Evolutionary conservation across 228 moss, liverwort and hornwort species (phyloP), one percentile per base, ranked within the genome.

Genomic region (Sphagnum magellanicum): DNA sequence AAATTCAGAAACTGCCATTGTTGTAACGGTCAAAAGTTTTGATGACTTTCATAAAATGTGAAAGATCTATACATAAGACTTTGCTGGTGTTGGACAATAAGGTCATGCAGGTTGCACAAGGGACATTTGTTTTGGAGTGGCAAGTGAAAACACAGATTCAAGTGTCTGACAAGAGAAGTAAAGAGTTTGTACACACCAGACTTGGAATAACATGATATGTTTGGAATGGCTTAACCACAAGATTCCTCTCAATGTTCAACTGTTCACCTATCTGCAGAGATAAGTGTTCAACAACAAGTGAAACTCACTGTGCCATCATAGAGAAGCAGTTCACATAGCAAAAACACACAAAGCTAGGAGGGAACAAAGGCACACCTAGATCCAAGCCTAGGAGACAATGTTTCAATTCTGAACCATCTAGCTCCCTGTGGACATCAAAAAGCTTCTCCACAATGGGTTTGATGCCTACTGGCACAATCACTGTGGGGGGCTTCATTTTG

Each of bases 351-450:
- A 50, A 46, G 47, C 9, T 47, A 69, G 14, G 51, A 6, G 8
- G 65, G 4, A 48, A 16, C 71, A 8, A 51, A 70, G 75, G 88
- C 89, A 74, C 84, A 32, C 32, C 1, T 32, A 85, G 81, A 81
- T 85, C 85, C 69, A 85, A 65, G 73, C 78, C 85, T 66, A 85
- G 72, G 51, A 81, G 76, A 52, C 47, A 68, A 8, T 78, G 53
- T 53, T 75, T 73, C 52, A 85, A 74, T 74, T 85, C 74, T 6
- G 84, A 81, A 61, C 78, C 84, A 72, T 85, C 81, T 63, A 85
- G 50, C 70, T 85, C 84, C 53, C 79, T 76, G 66, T 78, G 81
- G 50, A 85, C 85, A 10, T 73, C 81, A 53, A 85, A 50, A 68
- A 85, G 65, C 68, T 76, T 85, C 69, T 73, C 79, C 50, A 83